A percentile compares a stretch with the other conserved stretches of the same genome.
Evolutionary conservation across 2,329 filamentous ascomycete species (phyloP).

Genomic region (Dothideomycetes sp.): DNA sequence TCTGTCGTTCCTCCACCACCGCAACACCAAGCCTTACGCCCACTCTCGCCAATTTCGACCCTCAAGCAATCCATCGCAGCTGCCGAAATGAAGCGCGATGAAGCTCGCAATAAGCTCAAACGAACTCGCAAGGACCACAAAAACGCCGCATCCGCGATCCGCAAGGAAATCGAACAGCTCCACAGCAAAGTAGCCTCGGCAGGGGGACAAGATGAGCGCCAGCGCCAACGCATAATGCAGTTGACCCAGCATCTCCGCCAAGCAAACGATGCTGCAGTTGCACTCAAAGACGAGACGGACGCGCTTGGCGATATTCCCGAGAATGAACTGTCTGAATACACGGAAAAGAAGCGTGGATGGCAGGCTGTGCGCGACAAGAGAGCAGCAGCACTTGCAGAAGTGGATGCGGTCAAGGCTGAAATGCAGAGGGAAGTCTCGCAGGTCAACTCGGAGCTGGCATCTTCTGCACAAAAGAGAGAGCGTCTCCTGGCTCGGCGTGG

Average conservation of each 20-base stretch:
- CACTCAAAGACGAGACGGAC: conserved; percentile 50
- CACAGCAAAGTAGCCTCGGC: conserved; percentile 53
- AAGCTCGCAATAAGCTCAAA: conserved; percentile 60
- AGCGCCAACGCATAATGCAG: conserved; percentile 63
- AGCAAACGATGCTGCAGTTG: conserved; percentile 50
- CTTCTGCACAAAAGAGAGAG: conserved; percentile 57
- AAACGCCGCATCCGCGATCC: conserved; percentile 52
- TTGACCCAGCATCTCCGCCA: conserved; percentile 64
- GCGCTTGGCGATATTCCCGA: conserved; percentile 53
- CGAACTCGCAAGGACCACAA: conserved; percentile 65
- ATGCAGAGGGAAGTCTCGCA: conserved; percentile 53
- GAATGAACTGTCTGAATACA: conserved; percentile 49
- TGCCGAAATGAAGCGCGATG: conserved; percentile 57
- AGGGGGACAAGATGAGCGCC: conserved; percentile 65
- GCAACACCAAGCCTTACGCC: conserved; percentile 53
- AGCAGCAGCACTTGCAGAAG: conserved; percentile 40
- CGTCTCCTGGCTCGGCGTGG: conserved; percentile 60
- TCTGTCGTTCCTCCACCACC: conserved; percentile 29
- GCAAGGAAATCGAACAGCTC: conserved; percentile 63
- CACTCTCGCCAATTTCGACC: conserved; percentile 66
- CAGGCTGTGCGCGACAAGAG: conserved; percentile 43
- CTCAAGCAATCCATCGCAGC: conserved; percentile 65
- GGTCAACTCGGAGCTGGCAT: conserved; percentile 53
- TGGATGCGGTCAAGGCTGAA: conserved; percentile 50
- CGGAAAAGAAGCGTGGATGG: conserved; percentile 45